phyloP scores from a whole-genome alignment of 1,284 basidiomycete species.

The Ganoderma lingzhi region DNA sequence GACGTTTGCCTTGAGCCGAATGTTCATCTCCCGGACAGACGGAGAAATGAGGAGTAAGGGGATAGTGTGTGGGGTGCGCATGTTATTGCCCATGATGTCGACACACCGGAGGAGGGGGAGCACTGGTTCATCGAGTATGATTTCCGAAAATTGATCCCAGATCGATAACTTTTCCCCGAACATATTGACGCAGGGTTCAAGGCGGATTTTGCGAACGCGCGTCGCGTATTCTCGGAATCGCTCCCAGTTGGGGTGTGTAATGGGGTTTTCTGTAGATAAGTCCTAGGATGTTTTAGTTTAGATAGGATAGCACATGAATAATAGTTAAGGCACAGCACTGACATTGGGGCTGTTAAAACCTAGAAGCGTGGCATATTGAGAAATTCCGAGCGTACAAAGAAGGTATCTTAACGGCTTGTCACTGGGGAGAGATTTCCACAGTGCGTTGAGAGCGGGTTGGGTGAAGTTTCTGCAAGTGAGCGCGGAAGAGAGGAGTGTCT shows the following conservation, averaged over 20 bases:
- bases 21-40: background rate
- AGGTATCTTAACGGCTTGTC: background rate
- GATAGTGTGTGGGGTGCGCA: background rate
- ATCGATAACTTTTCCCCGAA: background rate
- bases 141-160: background rate
- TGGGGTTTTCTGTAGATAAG: background rate
- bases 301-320: background rate
- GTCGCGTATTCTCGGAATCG: background rate
- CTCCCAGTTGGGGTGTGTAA: background rate
- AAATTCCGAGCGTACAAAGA: background rate
- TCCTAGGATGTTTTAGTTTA: background rate
- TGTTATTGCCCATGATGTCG: background rate
- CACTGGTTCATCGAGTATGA: background rate
- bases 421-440: background rate
- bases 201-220: slow-evolving; percentile 1
- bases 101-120: background rate
- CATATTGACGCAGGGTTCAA: background rate
- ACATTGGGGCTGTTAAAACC: background rate
- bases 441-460: background rate
- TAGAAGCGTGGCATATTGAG: background rate
- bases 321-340: background rate
- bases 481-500: background rate
- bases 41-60: background rate
- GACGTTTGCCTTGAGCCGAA: background rate
- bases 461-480: slow-evolving; percentile 3